Conservation (phyloP, 352 stramenopile genomes). For the Globisporangium cederbergense region DNA sequence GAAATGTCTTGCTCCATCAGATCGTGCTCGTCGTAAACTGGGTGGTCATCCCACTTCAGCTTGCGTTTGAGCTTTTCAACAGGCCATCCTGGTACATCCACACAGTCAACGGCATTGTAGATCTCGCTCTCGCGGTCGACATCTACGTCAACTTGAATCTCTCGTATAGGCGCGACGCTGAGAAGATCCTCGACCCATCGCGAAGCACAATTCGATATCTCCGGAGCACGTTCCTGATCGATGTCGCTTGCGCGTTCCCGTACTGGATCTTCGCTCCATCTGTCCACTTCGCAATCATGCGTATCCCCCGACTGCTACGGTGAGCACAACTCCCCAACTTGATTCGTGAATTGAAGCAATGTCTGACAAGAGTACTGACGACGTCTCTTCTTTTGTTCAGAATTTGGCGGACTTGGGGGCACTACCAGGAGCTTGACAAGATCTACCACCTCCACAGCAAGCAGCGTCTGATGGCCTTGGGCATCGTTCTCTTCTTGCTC, state of each 20-base stretch:
- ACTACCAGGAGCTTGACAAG: slow-evolving; percentile 37
- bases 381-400: slow-evolving; percentile 6
- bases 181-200: slow-evolving; percentile 49
- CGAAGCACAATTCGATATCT: slow-evolving; percentile 43
- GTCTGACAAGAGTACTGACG: neutral
- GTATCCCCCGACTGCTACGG: slow-evolving; percentile 40
- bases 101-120: slow-evolving; percentile 28
- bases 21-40: slow-evolving; percentile 35
- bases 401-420: slow-evolving; percentile 21
- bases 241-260: slow-evolving; percentile 45
- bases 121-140: slow-evolving; percentile 31
- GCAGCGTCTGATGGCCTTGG: slow-evolving; percentile 38
- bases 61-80: slow-evolving; percentile 32
- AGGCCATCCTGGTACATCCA: slow-evolving; percentile 21
- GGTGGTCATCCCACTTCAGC: slow-evolving; percentile 45
- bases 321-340: slow-evolving; percentile 1
- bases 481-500: slow-evolving; percentile 40
- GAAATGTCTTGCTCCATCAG: slow-evolving; percentile 1
- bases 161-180: slow-evolving; percentile 42
- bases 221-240: slow-evolving; percentile 28
- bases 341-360: neutral
- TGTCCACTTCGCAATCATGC: slow-evolving; percentile 27
- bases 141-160: slow-evolving; percentile 61
- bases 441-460: slow-evolving; percentile 44
- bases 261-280: slow-evolving; percentile 28